Conservation (phyloP, 257 asterid genomes). For the Anisodus tanguticus region DNA sequence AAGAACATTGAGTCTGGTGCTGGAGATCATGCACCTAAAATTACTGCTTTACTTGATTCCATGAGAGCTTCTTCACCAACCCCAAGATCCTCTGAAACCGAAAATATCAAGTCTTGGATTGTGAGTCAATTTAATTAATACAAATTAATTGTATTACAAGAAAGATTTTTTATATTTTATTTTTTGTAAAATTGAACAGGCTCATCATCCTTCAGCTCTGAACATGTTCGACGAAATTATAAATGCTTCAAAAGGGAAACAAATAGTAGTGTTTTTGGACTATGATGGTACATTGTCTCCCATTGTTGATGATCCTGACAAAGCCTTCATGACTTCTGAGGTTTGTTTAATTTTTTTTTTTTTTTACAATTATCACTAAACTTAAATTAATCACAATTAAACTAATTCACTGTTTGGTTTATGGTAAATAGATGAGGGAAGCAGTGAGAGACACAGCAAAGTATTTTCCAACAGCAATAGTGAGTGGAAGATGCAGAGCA, state of each 20-base stretch:
- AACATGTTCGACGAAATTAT: constrained; percentile 59
- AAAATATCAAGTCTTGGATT: constrained; percentile 62
- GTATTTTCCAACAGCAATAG: constrained; percentile 81
- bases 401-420: not conserved
- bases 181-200: constrained; percentile 40
- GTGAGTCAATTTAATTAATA: constrained; percentile 41
- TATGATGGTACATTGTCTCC: constrained; percentile 86
- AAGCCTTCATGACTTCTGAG: constrained; percentile 65
- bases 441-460: constrained; percentile 69
- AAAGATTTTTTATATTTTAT: not conserved
- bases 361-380: not conserved
- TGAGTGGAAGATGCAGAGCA: constrained; percentile 74
- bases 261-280: constrained; percentile 68
- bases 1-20: constrained; percentile 47
- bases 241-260: constrained; percentile 58
- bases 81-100: constrained; percentile 49
- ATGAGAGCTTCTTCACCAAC: constrained; percentile 82
- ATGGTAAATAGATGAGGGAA: constrained; percentile 64
- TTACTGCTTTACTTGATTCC: constrained; percentile 55
- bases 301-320: constrained; percentile 71
- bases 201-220: constrained; percentile 69
- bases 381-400: too few relatives aligned
- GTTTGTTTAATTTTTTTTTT: constrained; percentile 33
- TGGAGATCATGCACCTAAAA: constrained; percentile 44
- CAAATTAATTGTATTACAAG: not conserved